Evolutionary conservation across 768 basidiomycete species (phyloP).

Genomic region (Calocera viscosa): DNA sequence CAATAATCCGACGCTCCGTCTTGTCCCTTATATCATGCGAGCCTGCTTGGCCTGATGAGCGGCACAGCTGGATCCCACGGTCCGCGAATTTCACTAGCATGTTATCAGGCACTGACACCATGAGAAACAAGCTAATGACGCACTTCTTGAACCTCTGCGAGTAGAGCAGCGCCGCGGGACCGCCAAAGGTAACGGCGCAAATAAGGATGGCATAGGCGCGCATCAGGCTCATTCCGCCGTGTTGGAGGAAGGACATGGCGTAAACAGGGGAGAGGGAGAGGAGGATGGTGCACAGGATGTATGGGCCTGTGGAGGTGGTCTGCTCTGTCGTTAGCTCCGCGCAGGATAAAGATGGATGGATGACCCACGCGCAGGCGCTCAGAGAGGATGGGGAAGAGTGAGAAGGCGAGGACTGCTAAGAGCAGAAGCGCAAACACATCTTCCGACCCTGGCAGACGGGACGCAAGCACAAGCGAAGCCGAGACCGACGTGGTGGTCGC

Average conservation of each 20-base stretch:
- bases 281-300: constrained; percentile 40
- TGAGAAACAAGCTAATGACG: constrained; percentile 23
- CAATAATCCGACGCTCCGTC: too few relatives aligned
- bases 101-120: constrained; percentile 14
- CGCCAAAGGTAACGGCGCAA: constrained; percentile 47
- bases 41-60: constrained; percentile 9
- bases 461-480: constrained; percentile 84
- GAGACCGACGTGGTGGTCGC: constrained; percentile 59
- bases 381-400: constrained; percentile 69
- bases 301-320: constrained; percentile 34
- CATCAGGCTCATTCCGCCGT: constrained; percentile 14
- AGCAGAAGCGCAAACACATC: constrained; percentile 82
- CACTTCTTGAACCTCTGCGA: constrained; percentile 82
- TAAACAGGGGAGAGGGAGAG: constrained; percentile 40
- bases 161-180: constrained; percentile 66
- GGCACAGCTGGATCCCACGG: constrained; percentile 85
- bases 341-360: constrained; percentile 10
- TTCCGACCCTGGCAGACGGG: constrained; percentile 67
- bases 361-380: constrained; percentile 33
- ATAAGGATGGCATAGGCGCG: neutral
- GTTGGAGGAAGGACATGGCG: constrained; percentile 40
- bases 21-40: too few relatives aligned
- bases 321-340: constrained; percentile 28
- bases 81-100: constrained; percentile 68
- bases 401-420: constrained; percentile 71